These are phyloP conservation scores for Hanseniaspora vineae DNA, from an alignment of 805 yeast species.

Conservation along the genomic window DNA sequence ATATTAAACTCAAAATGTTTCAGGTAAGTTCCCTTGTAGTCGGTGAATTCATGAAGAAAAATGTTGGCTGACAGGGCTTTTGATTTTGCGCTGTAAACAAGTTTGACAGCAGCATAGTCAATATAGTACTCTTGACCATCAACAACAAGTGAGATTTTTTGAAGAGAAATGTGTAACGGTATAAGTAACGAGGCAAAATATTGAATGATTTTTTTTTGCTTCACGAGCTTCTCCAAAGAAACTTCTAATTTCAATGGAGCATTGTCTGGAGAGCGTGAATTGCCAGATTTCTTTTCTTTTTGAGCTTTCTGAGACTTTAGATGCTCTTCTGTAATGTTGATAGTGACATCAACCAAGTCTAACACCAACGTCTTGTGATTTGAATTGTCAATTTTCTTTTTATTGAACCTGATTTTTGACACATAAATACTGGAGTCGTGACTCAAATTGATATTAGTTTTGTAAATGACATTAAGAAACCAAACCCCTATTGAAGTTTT, in stretches of 20 bases:
- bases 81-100: not conserved
- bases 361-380: conserved; percentile 1
- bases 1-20: conserved; percentile 4
- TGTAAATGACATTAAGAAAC: conserved; percentile 1
- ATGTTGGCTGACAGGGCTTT: not conserved
- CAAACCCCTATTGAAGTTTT: not conserved
- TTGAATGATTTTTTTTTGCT: not conserved
- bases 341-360: conserved; percentile 1
- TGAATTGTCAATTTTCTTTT: conserved; percentile 3
- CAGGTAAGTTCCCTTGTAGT: conserved; percentile 1
- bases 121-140: conserved; percentile 2
- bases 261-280: not conserved
- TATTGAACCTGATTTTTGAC: conserved; percentile 3
- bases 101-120: conserved; percentile 3
- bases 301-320: not conserved
- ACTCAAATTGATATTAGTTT: not conserved
- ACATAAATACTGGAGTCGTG: conserved; percentile 1
- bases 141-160: not conserved
- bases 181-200: not conserved
- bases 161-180: conserved; percentile 4
- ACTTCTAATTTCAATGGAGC: not conserved
- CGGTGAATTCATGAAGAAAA: conserved; percentile 4
- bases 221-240: not conserved
- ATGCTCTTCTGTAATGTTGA: not conserved
- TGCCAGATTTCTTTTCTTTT: not conserved